Percentiles rank a stretch among this genome's conserved stretches.
phyloP scores from a whole-genome alignment of 1,284 basidiomycete genomes.

The Boletus mariae region DNA sequence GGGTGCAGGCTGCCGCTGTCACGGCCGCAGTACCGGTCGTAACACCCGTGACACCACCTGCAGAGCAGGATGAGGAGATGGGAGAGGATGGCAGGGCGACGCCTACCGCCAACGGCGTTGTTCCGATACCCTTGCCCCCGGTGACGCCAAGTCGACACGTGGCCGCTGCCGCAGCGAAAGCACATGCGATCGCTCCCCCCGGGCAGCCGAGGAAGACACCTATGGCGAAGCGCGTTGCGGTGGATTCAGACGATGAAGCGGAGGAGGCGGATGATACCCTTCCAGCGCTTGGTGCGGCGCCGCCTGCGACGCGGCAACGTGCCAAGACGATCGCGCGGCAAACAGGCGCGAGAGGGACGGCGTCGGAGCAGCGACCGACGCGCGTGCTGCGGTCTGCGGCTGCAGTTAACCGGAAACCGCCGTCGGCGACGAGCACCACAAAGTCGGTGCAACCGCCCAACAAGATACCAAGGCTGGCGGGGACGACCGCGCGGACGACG shows the following conservation, averaged over 20 bases:
- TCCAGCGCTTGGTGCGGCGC: constrained; percentile 54
- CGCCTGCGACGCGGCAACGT: constrained; percentile 39
- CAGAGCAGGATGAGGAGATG: constrained; percentile 61
- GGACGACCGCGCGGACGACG: constrained; percentile 40
- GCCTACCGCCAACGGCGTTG: constrained; percentile 35
- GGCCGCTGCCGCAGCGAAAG: constrained; percentile 61
- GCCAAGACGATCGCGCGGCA: constrained; percentile 43
- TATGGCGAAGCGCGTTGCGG: constrained; percentile 63
- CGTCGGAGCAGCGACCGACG: constrained; percentile 67
- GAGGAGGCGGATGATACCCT: constrained; percentile 57
- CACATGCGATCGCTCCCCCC: constrained; percentile 66
- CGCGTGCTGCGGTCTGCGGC: constrained; percentile 72
- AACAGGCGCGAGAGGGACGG: constrained; percentile 44
- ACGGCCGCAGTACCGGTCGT: constrained; percentile 47
- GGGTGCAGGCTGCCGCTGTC: constrained; percentile 45
- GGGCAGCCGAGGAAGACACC: constrained; percentile 86
- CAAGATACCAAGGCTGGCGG: constrained; percentile 71
- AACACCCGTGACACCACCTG: constrained; percentile 79
- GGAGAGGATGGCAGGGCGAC: constrained; percentile 35
- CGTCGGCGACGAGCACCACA: constrained; percentile 14
- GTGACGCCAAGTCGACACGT: constrained; percentile 77
- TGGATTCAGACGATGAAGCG: constrained; percentile 52
- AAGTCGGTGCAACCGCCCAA: constrained; percentile 52
- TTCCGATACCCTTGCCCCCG: constrained; percentile 50
- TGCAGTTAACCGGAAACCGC: constrained; percentile 32